phyloP scores from a whole-genome alignment of 164 flowering plant species.

The Protea cynaroides region DNA sequence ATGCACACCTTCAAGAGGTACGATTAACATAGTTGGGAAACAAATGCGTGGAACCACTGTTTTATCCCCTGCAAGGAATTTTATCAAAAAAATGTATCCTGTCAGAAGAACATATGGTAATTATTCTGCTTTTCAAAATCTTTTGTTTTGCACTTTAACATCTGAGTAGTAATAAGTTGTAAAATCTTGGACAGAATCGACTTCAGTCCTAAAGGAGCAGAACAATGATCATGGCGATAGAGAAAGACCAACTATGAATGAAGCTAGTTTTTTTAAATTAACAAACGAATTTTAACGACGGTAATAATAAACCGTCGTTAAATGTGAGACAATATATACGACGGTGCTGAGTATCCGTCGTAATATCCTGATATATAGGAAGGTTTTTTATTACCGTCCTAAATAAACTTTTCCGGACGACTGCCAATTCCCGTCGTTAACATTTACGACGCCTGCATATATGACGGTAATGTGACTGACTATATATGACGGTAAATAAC shows the following conservation, averaged over 20 bases:
- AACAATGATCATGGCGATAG: constrained; percentile 19
- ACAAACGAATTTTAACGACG: too few relatives aligned
- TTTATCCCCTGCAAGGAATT: constrained; percentile 22
- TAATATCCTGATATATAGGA: too few relatives aligned
- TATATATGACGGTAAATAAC: too few relatives aligned
- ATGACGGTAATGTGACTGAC: too few relatives aligned
- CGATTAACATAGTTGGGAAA: not conserved
- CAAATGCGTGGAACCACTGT: constrained; percentile 34
- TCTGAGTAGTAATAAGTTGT: not conserved
- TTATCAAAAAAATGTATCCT: constrained; percentile 21
- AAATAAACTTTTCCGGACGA: too few relatives aligned
- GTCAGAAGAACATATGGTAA: constrained; percentile 33
- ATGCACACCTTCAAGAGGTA: not conserved
- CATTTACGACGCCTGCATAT: too few relatives aligned
- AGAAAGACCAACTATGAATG: constrained; percentile 14
- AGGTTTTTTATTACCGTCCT: too few relatives aligned
- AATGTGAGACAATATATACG: too few relatives aligned
- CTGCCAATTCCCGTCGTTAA: too few relatives aligned
- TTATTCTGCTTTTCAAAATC: not conserved
- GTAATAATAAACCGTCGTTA: too few relatives aligned
- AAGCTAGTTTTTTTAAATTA: too few relatives aligned
- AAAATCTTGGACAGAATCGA: constrained; percentile 19
- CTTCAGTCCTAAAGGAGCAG: constrained; percentile 33
- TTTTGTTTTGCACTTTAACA: not conserved
- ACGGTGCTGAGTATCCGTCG: too few relatives aligned